Evolutionary conservation across 2,329 filamentous ascomycete genomes (phyloP).

Genomic region (Calonectria pteridis): DNA sequence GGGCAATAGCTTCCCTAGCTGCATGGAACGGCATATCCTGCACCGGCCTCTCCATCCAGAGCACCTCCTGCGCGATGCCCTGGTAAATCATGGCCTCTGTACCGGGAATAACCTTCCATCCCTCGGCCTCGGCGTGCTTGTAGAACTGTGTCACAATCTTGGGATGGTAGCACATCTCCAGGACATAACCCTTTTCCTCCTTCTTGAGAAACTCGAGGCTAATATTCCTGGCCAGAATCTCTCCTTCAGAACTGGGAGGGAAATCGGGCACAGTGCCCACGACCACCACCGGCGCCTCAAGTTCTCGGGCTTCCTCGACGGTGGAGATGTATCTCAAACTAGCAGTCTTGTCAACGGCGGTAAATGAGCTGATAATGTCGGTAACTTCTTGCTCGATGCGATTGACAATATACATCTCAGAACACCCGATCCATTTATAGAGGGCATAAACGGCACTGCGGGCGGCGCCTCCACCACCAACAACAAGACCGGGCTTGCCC

Average conservation of each 20-base stretch:
- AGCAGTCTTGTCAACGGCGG: background rate
- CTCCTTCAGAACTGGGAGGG: slow-evolving; percentile 21
- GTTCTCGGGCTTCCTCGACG: slow-evolving; percentile 12
- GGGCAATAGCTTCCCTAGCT: background rate
- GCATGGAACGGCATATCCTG: slow-evolving; percentile 19
- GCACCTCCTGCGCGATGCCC: slow-evolving; percentile 31
- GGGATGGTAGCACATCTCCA: slow-evolving; percentile 37
- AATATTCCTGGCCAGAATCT: slow-evolving; percentile 28
- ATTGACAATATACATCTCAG: slow-evolving; percentile 21
- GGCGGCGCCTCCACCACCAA: slow-evolving; percentile 23
- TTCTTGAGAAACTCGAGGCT: slow-evolving; percentile 21
- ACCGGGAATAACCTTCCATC: slow-evolving; percentile 25
- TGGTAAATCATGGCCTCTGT: slow-evolving; percentile 33
- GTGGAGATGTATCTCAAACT: slow-evolving; percentile 9
- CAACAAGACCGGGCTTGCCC: slow-evolving; percentile 14
- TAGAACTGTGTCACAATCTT: slow-evolving; percentile 27
- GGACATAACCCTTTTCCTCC: slow-evolving; percentile 20
- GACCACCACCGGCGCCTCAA: slow-evolving; percentile 16
- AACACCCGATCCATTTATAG: slow-evolving; percentile 20
- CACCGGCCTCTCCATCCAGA: slow-evolving; percentile 32
- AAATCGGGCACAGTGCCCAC: slow-evolving; percentile 33
- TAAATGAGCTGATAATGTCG: slow-evolving; percentile 14
- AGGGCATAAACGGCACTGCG: slow-evolving; percentile 17
- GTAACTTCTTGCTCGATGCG: slow-evolving; percentile 13
- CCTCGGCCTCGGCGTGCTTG: background rate